These are phyloP conservation scores for Aspergillaceae sp. DNA, from an alignment of 2,329 filamentous ascomycete species.

Conservation along the genomic window DNA sequence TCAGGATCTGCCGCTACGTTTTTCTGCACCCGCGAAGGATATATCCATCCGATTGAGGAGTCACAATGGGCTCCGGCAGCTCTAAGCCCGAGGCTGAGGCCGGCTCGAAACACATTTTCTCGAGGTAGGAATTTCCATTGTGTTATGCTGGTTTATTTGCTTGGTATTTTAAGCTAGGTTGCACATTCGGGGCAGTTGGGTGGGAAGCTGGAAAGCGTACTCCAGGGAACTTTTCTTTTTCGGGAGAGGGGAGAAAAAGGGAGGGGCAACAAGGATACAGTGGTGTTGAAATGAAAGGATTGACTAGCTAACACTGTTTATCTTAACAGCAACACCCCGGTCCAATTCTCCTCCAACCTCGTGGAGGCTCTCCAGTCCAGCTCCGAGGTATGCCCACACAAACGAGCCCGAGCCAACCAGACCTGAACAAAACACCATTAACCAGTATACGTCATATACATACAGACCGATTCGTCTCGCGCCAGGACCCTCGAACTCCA, in stretches of 20 bases:
- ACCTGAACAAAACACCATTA: not conserved
- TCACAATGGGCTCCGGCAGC: slow-evolving; percentile 52
- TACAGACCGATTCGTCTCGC: slow-evolving; percentile 78
- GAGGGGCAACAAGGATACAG: not conserved
- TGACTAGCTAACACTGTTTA: slow-evolving; percentile 13
- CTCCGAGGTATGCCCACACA: slow-evolving; percentile 59
- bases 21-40: not conserved
- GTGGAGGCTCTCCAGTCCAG: slow-evolving; percentile 75
- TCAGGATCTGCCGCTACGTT: not conserved
- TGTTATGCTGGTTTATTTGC: slow-evolving; percentile 1
- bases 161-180: not conserved
- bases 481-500: slow-evolving; percentile 75
- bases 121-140: slow-evolving; percentile 38
- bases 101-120: slow-evolving; percentile 52
- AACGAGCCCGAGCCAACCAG: not conserved
- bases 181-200: too few relatives aligned
- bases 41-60: not conserved
- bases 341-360: slow-evolving; percentile 70
- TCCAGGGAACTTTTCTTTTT: too few relatives aligned
- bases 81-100: slow-evolving; percentile 50
- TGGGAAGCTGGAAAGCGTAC: too few relatives aligned
- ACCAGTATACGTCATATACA: not conserved
- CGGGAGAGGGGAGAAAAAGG: too few relatives aligned
- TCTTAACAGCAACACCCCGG: slow-evolving; percentile 40
- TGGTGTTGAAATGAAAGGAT: not conserved